Evolutionary conservation across 108 stramenopile genomes (phyloP).

Genomic region (Cyclostephanos tholiformis): DNA sequence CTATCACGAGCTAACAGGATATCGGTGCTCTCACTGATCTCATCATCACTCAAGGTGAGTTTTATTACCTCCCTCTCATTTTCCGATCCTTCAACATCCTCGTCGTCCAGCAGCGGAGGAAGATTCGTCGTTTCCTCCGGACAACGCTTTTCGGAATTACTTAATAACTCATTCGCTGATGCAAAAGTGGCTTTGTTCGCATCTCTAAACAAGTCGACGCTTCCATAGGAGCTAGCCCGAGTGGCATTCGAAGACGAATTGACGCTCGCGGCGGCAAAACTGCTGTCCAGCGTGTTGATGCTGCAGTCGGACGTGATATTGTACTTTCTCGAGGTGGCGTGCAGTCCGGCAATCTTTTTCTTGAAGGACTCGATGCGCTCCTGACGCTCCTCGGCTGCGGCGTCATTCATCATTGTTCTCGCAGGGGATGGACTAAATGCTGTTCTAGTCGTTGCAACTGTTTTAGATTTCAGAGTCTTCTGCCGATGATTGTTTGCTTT

Average conservation of each 20-base stretch:
- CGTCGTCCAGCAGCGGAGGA: neutral
- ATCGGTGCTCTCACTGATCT: neutral
- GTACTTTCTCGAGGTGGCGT: slow-evolving; percentile 38
- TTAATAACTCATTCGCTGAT: neutral
- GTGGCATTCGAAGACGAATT: slow-evolving; percentile 7
- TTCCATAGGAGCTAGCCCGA: neutral
- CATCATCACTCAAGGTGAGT: neutral
- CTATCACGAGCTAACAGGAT: too few relatives aligned
- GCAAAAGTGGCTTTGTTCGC: neutral
- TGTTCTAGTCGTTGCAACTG: neutral
- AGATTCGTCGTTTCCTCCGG: slow-evolving; percentile 9
- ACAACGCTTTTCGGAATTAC: neutral
- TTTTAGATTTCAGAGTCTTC: too few relatives aligned
- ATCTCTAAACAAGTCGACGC: neutral
- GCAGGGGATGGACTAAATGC: slow-evolving; percentile 15
- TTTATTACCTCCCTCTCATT: neutral
- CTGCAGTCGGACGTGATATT: slow-evolving; percentile 12
- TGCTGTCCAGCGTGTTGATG: slow-evolving; percentile 27
- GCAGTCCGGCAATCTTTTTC: slow-evolving; percentile 19
- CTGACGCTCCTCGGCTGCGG: slow-evolving; percentile 21
- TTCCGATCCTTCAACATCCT: neutral
- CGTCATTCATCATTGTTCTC: neutral
- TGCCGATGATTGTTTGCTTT: too few relatives aligned
- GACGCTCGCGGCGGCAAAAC: slow-evolving; percentile 4
- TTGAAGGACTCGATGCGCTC: slow-evolving; percentile 30